Evolutionary conservation across 768 basidiomycete genomes (phyloP).

Genomic region (Asterophora parasitica): DNA sequence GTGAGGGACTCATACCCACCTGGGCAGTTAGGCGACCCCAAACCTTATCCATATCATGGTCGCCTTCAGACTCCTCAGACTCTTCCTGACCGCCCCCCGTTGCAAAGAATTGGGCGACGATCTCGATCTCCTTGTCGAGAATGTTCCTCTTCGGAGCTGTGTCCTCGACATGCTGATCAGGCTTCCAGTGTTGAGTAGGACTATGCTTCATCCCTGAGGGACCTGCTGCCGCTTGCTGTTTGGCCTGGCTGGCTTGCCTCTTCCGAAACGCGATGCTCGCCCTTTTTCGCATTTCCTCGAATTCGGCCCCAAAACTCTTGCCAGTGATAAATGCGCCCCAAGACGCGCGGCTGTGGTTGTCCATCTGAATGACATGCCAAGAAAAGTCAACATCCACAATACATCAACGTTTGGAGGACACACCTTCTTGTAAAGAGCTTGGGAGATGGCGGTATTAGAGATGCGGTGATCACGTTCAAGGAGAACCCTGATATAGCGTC

Average conservation of each 20-base stretch:
- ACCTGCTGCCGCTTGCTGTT: not conserved
- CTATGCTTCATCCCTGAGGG: not conserved
- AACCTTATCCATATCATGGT: conserved; percentile 29
- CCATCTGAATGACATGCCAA: conserved; percentile 38
- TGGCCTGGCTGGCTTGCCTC: conserved; percentile 8
- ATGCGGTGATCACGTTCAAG: conserved; percentile 44
- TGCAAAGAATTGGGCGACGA: conserved; percentile 52
- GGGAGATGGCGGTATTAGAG: conserved; percentile 31
- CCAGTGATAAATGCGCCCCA: conserved; percentile 41
- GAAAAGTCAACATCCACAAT: not conserved
- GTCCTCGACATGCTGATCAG: not conserved
- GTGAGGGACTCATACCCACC: conserved; percentile 28
- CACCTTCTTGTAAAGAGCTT: conserved; percentile 44
- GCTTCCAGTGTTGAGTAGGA: not conserved
- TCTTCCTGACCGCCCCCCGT: conserved; percentile 30
- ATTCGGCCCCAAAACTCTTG: conserved; percentile 25
- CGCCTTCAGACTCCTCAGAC: conserved; percentile 27
- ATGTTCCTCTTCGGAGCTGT: conserved; percentile 5
- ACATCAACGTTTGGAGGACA: conserved; percentile 1
- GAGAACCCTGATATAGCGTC: conserved; percentile 39
- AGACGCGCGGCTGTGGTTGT: conserved; percentile 48
- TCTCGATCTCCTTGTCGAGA: conserved; percentile 36
- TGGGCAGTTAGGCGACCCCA: conserved; percentile 46
- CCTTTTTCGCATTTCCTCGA: conserved; percentile 47
- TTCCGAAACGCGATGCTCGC: conserved; percentile 51